Evolutionary conservation across 2,329 filamentous ascomycete genomes (phyloP), one percentile per base, ranked within the genome.

Genomic region (Penicillium sp.): DNA sequence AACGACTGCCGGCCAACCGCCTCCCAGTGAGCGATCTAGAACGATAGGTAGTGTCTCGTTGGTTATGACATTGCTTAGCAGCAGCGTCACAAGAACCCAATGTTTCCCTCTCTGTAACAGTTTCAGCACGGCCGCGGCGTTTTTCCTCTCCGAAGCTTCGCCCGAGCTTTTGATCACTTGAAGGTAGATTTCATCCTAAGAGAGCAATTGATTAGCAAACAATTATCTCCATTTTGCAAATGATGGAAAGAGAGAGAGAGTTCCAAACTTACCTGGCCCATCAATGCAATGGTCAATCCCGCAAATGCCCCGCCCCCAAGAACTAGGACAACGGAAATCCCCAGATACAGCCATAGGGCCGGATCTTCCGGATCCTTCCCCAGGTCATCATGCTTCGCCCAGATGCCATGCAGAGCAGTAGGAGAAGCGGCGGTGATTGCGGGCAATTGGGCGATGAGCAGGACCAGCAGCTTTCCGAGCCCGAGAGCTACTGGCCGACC

Each of bases 1-100:
- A 52, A 97, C 81, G 21, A 97, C 91, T 60, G 94, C 94, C 60
- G 93, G 92, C 79, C 95, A 92, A 62, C 94, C 94, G 63, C 94
- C 94, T 28, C 94, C 94, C 18, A 99, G 83, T 56, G 91, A 96
- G 56, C 94, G 83, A 74, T 99, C 94, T 52, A 99, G 83, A 11
- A 99, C 90, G 60, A 99, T 96, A 26, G 94, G 94, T 14, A 97
- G 80, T 2, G 93, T 95, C 76, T 97, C 94, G 73, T 99, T 97
- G 63, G 95, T 96, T 66, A 99, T 95, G 68, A 99, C 94, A 72
- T 99, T 99, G 72, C 91, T 91, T 56, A 99, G 79, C 7, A 99
- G 82, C 24, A 99, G 78, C 2, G 94, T 97, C 54, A 99, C 94
- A 57, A 99, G 79, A 20, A 99, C 93, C 94, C 94, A 99, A 74